phyloP scores from a whole-genome alignment of 164 flowering plant species.

The Taxillus chinensis region DNA sequence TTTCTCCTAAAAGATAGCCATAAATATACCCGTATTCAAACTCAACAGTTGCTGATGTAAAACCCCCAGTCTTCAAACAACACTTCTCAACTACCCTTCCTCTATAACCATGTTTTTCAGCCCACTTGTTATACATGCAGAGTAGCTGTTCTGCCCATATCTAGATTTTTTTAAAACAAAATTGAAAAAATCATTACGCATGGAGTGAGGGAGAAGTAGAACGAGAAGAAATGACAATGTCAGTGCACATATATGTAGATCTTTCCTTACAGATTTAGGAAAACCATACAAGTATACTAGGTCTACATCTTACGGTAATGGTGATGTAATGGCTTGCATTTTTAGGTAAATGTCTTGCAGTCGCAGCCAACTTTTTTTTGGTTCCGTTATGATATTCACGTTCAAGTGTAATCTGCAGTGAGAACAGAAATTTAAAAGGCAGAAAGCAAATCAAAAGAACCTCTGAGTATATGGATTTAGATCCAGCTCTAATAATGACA shows the following conservation, averaged over 20 bases:
- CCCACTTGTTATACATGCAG: constrained; percentile 79
- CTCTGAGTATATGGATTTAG: constrained; percentile 36
- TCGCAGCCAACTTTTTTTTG: neutral
- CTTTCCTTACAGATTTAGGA: neutral
- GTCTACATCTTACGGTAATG: no score
- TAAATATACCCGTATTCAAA: constrained; percentile 68
- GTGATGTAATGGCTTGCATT: no score
- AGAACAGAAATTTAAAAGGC: neutral
- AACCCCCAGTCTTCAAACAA: constrained; percentile 36
- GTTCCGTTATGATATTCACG: neutral
- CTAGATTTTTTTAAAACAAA: constrained; percentile 22
- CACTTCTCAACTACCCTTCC: constrained; percentile 55
- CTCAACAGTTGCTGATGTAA: constrained; percentile 57
- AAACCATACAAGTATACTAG: neutral
- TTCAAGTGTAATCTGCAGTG: neutral
- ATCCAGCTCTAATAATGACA: constrained; percentile 44
- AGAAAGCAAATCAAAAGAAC: constrained; percentile 39
- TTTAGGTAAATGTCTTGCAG: no score
- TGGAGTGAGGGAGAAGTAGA: neutral
- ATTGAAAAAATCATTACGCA: neutral
- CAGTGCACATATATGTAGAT: neutral
- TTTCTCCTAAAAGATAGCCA: constrained; percentile 80
- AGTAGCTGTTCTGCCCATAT: constrained; percentile 64
- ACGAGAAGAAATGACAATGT: neutral
- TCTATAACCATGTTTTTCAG: constrained; percentile 53